Evolutionary conservation across 768 basidiomycete species (phyloP).

Genomic region (Kwoniella heveanensis): DNA sequence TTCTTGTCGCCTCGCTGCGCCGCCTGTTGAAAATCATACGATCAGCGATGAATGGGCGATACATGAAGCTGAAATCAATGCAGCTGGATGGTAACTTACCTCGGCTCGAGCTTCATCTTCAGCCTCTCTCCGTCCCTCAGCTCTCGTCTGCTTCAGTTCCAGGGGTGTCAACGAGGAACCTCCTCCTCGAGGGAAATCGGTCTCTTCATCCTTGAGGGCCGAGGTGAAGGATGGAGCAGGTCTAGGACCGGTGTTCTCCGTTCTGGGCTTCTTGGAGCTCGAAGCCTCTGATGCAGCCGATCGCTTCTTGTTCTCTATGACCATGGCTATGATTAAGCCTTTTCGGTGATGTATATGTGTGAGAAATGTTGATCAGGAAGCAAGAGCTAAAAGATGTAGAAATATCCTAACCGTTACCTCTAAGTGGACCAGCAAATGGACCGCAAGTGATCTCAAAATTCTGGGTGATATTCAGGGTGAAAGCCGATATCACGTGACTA

Average conservation of each 20-base stretch:
- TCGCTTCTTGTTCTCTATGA: slow-evolving; percentile 19
- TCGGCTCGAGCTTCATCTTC: slow-evolving; percentile 66
- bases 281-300: slow-evolving; percentile 15
- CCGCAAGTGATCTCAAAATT: slow-evolving; percentile 1
- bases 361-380: not conserved
- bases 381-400: not conserved
- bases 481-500: not conserved
- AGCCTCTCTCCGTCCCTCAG: slow-evolving; percentile 82
- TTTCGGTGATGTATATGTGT: not conserved
- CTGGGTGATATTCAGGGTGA: not conserved
- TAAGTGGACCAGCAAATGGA: slow-evolving; percentile 1
- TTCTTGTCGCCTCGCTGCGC: slow-evolving; percentile 53
- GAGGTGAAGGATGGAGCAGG: slow-evolving; percentile 52
- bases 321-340: slow-evolving; percentile 16
- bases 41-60: slow-evolving; percentile 13
- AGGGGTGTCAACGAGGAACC: slow-evolving; percentile 84
- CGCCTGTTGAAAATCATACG: slow-evolving; percentile 1
- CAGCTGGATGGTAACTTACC: too few relatives aligned
- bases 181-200: slow-evolving; percentile 94
- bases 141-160: slow-evolving; percentile 80
- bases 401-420: not conserved
- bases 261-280: slow-evolving; percentile 20
- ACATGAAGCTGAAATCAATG: too few relatives aligned
- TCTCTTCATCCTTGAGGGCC: slow-evolving; percentile 62
- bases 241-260: slow-evolving; percentile 30